phyloP scores from a whole-genome alignment of 2,329 filamentous ascomycete species.

The Cordyceps farinosa region DNA sequence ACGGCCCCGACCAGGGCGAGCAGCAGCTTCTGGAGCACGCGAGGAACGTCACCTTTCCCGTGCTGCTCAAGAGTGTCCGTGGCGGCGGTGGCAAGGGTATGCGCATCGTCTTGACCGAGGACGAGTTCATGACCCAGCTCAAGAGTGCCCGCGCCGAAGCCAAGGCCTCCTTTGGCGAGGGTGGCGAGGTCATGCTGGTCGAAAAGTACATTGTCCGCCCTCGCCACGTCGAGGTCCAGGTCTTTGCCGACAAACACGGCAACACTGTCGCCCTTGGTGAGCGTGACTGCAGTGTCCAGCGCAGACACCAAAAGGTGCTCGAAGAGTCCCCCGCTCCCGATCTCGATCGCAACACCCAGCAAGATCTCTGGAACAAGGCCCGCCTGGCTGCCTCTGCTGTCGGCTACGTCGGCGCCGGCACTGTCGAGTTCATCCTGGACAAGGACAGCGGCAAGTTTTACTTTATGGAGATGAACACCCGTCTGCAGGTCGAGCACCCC shows the following conservation, averaged over 20 bases:
- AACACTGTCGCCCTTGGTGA: constrained; percentile 82
- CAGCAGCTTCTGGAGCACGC: constrained; percentile 63
- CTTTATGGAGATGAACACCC: constrained; percentile 80
- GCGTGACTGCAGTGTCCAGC: constrained; percentile 82
- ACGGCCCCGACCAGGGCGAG: constrained; percentile 76
- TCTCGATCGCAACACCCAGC: constrained; percentile 53
- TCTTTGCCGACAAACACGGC: constrained; percentile 79
- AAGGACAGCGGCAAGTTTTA: constrained; percentile 77
- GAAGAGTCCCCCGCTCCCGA: constrained; percentile 82
- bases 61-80: constrained; percentile 75
- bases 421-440: constrained; percentile 87
- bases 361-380: constrained; percentile 64
- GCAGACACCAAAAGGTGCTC: constrained; percentile 85
- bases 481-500: constrained; percentile 94
- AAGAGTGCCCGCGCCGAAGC: constrained; percentile 72
- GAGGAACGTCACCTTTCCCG: constrained; percentile 63
- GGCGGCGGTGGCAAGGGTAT: constrained; percentile 85
- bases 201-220: constrained; percentile 78
- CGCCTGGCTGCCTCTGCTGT: constrained; percentile 67
- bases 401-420: constrained; percentile 84
- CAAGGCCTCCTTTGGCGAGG: constrained; percentile 73
- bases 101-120: constrained; percentile 65
- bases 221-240: constrained; percentile 84
- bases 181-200: constrained; percentile 76
- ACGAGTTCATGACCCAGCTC: constrained; percentile 68